Conservation (phyloP, 1,284 basidiomycete genomes). For the Ceratobasidium sp. region DNA sequence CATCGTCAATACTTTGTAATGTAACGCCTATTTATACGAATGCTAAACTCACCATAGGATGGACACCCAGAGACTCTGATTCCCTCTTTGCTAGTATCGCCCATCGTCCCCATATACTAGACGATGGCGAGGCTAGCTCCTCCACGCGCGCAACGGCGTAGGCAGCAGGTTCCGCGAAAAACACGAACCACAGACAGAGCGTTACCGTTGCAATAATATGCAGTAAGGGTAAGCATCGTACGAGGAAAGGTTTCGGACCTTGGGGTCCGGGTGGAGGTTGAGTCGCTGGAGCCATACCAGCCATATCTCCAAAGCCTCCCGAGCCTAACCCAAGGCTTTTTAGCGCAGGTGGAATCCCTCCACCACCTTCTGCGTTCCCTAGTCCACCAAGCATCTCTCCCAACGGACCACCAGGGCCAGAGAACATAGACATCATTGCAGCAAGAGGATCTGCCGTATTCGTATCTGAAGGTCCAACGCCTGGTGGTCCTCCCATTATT, state of each 20-base stretch:
- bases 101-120: slow-evolving; percentile 64
- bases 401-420: slow-evolving; percentile 33
- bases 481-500: slow-evolving; percentile 36
- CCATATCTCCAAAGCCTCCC: not conserved
- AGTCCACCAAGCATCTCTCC: slow-evolving; percentile 31
- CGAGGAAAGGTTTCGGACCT: slow-evolving; percentile 60
- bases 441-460: slow-evolving; percentile 18
- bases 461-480: slow-evolving; percentile 4
- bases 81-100: slow-evolving; percentile 59
- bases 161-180: slow-evolving; percentile 68
- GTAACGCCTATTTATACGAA: not conserved
- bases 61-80: slow-evolving; percentile 60
- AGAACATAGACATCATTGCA: slow-evolving; percentile 39
- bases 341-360: slow-evolving; percentile 16
- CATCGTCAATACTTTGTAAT: slow-evolving; percentile 8
- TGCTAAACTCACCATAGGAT: slow-evolving; percentile 62
- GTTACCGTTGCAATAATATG: slow-evolving; percentile 62
- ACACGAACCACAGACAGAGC: slow-evolving; percentile 71
- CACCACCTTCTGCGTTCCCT: not conserved
- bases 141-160: slow-evolving; percentile 49
- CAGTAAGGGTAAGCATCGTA: slow-evolving; percentile 70
- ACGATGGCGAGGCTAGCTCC: slow-evolving; percentile 3
- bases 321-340: slow-evolving; percentile 28
- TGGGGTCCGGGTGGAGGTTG: slow-evolving; percentile 47
- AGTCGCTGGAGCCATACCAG: slow-evolving; percentile 40